phyloP scores from a whole-genome alignment of 1,284 basidiomycete species.

The Meripilus lineatus region DNA sequence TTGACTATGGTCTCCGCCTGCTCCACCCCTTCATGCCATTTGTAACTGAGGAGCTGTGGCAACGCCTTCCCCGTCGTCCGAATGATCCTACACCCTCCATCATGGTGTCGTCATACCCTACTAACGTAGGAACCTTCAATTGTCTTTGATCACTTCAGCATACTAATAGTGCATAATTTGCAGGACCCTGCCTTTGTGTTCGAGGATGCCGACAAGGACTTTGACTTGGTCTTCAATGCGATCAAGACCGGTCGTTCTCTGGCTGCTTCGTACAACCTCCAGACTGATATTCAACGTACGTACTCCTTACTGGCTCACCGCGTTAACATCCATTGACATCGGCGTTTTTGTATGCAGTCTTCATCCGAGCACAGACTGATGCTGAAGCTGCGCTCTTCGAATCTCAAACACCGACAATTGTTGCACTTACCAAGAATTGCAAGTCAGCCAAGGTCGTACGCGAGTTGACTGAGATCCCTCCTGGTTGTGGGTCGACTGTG shows the following conservation, averaged over 20 bases:
- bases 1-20: constrained; percentile 86
- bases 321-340: neutral
- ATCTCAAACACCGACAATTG: constrained; percentile 71
- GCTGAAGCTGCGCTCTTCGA: constrained; percentile 63
- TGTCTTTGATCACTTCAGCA: neutral
- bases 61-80: constrained; percentile 83
- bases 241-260: constrained; percentile 83
- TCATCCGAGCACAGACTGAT: constrained; percentile 69
- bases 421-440: constrained; percentile 87
- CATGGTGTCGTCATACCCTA: constrained; percentile 85
- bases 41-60: constrained; percentile 99
- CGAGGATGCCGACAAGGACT: constrained; percentile 74
- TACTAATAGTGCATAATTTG: neutral
- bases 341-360: constrained; percentile 48
- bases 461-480: constrained; percentile 60
- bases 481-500: constrained; percentile 84
- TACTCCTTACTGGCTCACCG: too few relatives aligned
- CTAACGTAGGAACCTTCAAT: constrained; percentile 45
- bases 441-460: constrained; percentile 54
- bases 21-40: constrained; percentile 99
- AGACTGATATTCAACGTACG: constrained; percentile 81
- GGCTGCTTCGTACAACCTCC: constrained; percentile 88
- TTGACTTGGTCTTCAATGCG: constrained; percentile 83
- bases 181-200: constrained; percentile 67
- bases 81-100: constrained; percentile 84